These are phyloP conservation scores for Trifolium dubium DNA, from an alignment of 306 rosid genomes.

Conservation along the genomic window DNA sequence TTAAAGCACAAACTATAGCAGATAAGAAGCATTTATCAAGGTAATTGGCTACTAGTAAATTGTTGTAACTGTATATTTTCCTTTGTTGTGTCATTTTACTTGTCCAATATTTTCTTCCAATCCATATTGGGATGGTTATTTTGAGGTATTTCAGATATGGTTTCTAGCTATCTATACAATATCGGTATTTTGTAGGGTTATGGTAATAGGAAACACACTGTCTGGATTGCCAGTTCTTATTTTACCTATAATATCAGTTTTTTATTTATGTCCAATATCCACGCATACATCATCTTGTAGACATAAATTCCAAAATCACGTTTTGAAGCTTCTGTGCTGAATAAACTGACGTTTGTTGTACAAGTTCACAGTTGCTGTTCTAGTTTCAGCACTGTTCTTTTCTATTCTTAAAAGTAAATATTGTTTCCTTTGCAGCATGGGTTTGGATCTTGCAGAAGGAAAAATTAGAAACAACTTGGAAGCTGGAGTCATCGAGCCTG, in stretches of 20 bases:
- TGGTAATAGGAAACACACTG: not conserved
- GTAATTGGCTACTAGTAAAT: constrained; percentile 49
- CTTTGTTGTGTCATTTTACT: not conserved
- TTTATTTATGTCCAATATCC: not conserved
- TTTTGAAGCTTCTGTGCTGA: not conserved
- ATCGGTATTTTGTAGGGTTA: not conserved
- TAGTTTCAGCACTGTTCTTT: constrained; percentile 10
- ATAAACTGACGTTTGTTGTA: not conserved
- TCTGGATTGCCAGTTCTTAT: not conserved
- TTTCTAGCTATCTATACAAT: not conserved
- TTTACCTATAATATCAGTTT: not conserved
- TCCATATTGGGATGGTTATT: not conserved
- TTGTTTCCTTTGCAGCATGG: constrained; percentile 70
- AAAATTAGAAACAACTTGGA: constrained; percentile 82
- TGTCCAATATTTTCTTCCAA: constrained; percentile 12
- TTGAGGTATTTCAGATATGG: not conserved
- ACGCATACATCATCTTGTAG: not conserved
- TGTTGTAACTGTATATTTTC: not conserved
- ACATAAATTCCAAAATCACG: not conserved
- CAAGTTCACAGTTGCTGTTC: not conserved
- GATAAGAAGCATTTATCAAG: constrained; percentile 89
- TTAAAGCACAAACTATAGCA: constrained; percentile 83
- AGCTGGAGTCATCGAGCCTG: constrained; percentile 99
- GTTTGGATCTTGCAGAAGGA: constrained; percentile 87
- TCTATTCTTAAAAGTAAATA: constrained; percentile 6